Base-by-base conservation (phyloP, 306 rosid genomes). In the Inga oerstediana region DNA sequence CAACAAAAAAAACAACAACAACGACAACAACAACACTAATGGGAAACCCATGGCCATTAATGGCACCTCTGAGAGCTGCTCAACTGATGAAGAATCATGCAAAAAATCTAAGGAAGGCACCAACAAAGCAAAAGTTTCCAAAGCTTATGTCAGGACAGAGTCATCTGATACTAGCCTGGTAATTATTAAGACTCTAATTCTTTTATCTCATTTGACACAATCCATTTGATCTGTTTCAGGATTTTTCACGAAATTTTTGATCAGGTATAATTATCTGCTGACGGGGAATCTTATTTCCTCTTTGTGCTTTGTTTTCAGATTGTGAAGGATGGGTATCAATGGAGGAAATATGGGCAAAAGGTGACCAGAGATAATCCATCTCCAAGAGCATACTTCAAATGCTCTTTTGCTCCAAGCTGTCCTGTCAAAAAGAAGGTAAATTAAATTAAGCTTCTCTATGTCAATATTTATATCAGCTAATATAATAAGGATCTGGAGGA, bases 341-440 rank as follows among this genome's bases (percentile, higher is more conserved):
- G 99, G 98, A 89, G 99, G 88, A 97, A 97, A 85, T 97, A 97
- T 86, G 99, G 99, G 37, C 99, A 97, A 77, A 97, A 97, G 80
- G 99, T 97, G 79, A 97, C 99, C 5, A 94, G 99, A 82, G 99
- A 97, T 84, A 97, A 97, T 72, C 99, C 99, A 79, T 94, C 88
- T 64, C 99, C 99, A 30, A 89, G 99, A 89, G 99, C 99, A 75
- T 97, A 97, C 89, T 97, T 97, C 93, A 97, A 92, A 86, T 97
- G 99, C 88, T 97, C 99, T 51, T 97, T 97, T 82, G 99, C 98
- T 84, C 99, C 99, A 68, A 88, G 84, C 72, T 97, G 99, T 79
- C 97, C 97, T 8, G 99, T 97, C n/a, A 97, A 97, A 85, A 97
- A 94, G 97, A 97, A 97, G 98, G 99, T 97, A 82, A 80, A 44